phyloP scores from a whole-genome alignment of 306 rosid species.

The Lathyrus sativus region DNA sequence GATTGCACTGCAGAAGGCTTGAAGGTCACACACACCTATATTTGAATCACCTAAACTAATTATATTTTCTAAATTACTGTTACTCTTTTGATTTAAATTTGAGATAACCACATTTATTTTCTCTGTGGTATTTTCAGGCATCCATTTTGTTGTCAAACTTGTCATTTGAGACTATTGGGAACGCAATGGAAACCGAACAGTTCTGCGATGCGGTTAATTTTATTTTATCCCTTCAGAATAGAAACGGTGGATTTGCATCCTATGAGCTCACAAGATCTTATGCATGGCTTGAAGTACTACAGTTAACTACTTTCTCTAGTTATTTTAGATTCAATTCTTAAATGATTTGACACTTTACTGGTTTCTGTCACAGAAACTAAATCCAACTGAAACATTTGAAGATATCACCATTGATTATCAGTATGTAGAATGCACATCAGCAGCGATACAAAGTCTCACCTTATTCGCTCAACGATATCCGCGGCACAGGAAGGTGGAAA shows the following conservation, averaged over 20 bases:
- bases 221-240: slow-evolving; percentile 69
- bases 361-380: slow-evolving; percentile 54
- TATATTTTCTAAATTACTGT: too few species aligned
- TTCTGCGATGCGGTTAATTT: slow-evolving; percentile 59
- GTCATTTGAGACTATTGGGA: slow-evolving; percentile 57
- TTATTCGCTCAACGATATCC: slow-evolving; percentile 48
- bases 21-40: slow-evolving; percentile 43
- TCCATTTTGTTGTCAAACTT: slow-evolving; percentile 59
- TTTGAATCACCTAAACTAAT: background rate
- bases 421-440: slow-evolving; percentile 80
- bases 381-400: slow-evolving; percentile 65
- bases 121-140: slow-evolving; percentile 41
- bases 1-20: slow-evolving; percentile 81
- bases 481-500: slow-evolving; percentile 51
- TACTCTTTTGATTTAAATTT: too few species aligned
- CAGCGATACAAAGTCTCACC: slow-evolving; percentile 60
- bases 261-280: slow-evolving; percentile 87
- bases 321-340: background rate
- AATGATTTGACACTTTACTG: slow-evolving; percentile 5
- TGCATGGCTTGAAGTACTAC: slow-evolving; percentile 71
- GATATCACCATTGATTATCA: slow-evolving; percentile 70
- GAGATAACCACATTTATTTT: background rate
- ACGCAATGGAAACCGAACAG: slow-evolving; percentile 41
- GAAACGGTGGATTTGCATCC: slow-evolving; percentile 78
- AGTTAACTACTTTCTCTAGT: background rate